phyloP scores from a whole-genome alignment of 1,284 basidiomycete genomes.

The Microbotryum lychnidis-dioicae region DNA sequence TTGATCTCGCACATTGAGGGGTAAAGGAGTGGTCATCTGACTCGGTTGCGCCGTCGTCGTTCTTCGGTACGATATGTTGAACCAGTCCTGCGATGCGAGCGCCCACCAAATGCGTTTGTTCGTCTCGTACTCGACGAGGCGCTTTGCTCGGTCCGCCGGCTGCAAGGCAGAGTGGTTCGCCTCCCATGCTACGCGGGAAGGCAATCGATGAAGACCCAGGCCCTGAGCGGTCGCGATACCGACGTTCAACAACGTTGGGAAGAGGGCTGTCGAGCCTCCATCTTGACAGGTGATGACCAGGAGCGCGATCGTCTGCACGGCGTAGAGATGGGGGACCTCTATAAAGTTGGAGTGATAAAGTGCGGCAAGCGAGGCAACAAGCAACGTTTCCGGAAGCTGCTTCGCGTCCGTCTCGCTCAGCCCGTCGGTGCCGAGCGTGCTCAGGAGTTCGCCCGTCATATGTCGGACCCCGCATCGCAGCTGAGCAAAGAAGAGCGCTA shows the following conservation, averaged over 20 bases:
- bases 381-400: slow-evolving; percentile 12
- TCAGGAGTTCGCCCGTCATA: neutral
- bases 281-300: slow-evolving; percentile 24
- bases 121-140: slow-evolving; percentile 26
- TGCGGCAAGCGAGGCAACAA: slow-evolving; percentile 8
- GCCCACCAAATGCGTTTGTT: slow-evolving; percentile 24
- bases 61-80: slow-evolving; percentile 23
- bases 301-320: slow-evolving; percentile 24
- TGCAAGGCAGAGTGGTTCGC: neutral
- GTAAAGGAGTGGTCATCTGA: slow-evolving; percentile 24
- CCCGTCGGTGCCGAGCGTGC: slow-evolving; percentile 9
- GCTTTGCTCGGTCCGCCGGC: slow-evolving; percentile 5
- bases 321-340: slow-evolving; percentile 17
- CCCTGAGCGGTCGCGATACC: slow-evolving; percentile 29
- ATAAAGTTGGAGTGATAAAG: slow-evolving; percentile 27
- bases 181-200: slow-evolving; percentile 12
- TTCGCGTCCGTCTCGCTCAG: slow-evolving; percentile 11
- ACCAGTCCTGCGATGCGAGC: slow-evolving; percentile 23
- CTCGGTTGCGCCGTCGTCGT: slow-evolving; percentile 11
- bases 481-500: slow-evolving; percentile 25
- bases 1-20: slow-evolving; percentile 22
- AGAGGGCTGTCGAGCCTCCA: slow-evolving; percentile 15
- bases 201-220: slow-evolving; percentile 21
- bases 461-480: slow-evolving; percentile 22
- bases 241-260: slow-evolving; percentile 25